Conservation (phyloP, 257 asterid species). For the Penstemon barbatus region DNA sequence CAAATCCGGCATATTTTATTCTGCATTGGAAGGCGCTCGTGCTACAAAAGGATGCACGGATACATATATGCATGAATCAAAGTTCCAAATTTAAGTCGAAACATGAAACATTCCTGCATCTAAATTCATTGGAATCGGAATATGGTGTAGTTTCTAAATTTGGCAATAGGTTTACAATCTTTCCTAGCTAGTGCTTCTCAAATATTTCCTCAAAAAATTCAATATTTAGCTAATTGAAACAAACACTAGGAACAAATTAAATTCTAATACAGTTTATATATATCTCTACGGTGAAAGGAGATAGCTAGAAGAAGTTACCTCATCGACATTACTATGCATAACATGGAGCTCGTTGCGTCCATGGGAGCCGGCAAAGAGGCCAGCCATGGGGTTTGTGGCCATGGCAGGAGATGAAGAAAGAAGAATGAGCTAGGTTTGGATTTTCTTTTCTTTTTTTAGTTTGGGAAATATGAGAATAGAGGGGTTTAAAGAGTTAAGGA, state of each 20-base stretch:
- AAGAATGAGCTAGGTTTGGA: slow-evolving; percentile 6
- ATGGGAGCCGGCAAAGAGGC: slow-evolving; percentile 47
- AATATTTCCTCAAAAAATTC: no score
- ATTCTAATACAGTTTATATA: no score
- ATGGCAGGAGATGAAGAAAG: slow-evolving; percentile 17
- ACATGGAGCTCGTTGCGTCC: slow-evolving; percentile 42
- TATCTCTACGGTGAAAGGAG: not conserved
- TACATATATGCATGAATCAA: not conserved
- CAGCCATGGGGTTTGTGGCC: slow-evolving; percentile 42
- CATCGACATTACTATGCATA: slow-evolving; percentile 38
- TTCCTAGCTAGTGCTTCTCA: no score
- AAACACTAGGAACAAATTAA: no score
- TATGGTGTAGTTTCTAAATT: no score
- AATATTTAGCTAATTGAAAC: no score
- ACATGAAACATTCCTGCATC: no score
- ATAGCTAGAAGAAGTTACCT: slow-evolving; percentile 29
- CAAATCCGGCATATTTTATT: slow-evolving; percentile 57
- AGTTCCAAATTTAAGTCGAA: no score
- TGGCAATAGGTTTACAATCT: no score
- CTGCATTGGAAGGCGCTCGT: slow-evolving; percentile 30
- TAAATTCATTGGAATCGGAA: no score
- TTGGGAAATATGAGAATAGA: slow-evolving; percentile 9
- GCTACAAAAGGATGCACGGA: not conserved
- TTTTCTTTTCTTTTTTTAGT: not conserved
- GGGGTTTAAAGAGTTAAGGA: slow-evolving; percentile 34